Evolutionary conservation across 805 yeast species (phyloP), one percentile per base, ranked within the genome.

Genomic region (Naumovozyma baii): DNA sequence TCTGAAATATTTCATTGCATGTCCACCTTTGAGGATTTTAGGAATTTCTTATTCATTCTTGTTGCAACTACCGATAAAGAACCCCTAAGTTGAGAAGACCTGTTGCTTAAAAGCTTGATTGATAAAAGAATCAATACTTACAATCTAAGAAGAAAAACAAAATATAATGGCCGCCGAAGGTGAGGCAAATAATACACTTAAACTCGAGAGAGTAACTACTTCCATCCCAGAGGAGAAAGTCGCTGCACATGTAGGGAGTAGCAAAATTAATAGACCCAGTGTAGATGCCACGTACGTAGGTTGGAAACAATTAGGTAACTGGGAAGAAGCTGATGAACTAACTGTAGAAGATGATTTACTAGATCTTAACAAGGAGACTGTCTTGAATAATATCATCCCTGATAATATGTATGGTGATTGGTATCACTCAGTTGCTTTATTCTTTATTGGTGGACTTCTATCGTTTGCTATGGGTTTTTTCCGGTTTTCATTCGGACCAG

Each of bases 271-370:
- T 2, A 53, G 62, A 39, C 43, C 47, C 30, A 39, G 37, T 18
- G 48, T 39, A 16, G 52, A 70, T 40, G 82, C 83, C 19, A 75
- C 90, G 2, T 82, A 74, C 53, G 74, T 84, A 37, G 97, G 97
- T 26, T 90, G 97, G 97, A 84, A 81, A 57, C 95, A 88, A 61
- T 87, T 84, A 38, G 90, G 92, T 8, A 83, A 86, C 15, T 90
- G 86, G 81, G 83, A 79, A 54, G 77, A 76, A 42, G 71, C 73
- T 32, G 88, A 82, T 57, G 64, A 66, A 1, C 65, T 84, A 49
- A 76, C 75, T 7, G 60, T 61, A 10, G 83, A 80, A 29, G 94
- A 85, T 57, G 83, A 80, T 51, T 66, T 78, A 40, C 70, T 74
- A 46, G 95, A 87, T 59, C 66, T 87, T 49, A 70, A 80, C 18